Base-by-base conservation (phyloP, 2,329 filamentous ascomycete species). In the Alternaria sp. region DNA sequence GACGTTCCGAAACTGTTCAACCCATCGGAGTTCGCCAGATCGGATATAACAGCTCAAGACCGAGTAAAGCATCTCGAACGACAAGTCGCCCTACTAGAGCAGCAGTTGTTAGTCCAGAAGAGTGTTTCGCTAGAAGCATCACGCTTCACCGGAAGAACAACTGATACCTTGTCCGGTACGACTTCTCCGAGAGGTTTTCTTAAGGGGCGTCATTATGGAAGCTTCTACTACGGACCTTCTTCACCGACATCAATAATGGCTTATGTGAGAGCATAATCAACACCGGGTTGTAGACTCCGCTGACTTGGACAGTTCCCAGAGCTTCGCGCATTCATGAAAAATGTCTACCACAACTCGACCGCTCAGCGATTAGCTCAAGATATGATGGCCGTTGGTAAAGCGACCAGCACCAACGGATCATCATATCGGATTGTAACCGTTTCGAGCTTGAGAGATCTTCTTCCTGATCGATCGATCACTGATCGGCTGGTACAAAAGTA, bases 401-500 rank as follows among this genome's bases (percentile, higher is more conserved):
- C 66, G 42, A 56, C 51, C 38, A 63, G 61, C 38, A 30, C 11
- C 4, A 52, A 44, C 1, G 43, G 41, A 51, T 52, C 42, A 18
- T 44, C 51, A 22, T 60, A 61, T 16, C 48, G 59, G 11, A 41
- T 67, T 3, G 38, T 70, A 14, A 59, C 61, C 1, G 30, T 66
- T 20, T 24, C 54, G 26, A 41, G 7, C 36, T 16, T 38, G 7
- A 38, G 36, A 8, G 36, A 38, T 9, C 36, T 38, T 18, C 36
- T 38, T 38, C 36, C 79, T 3, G 49, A 73, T 14, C 70, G 72
- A 38, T 44, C 52, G 5, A 76, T 75, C 8, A 75, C 81, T 1
- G 81, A 86, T 55, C 22, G 63, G 16, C 77, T 83, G 66, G 73
- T 80, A 7, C 58, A 68, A 1, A 65, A 81, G 1, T 87, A 87